Percentiles rank a stretch among this genome's conserved stretches.
phyloP scores from a whole-genome alignment of 805 yeast species.

The Wickerhamomyces hampshirensis region DNA sequence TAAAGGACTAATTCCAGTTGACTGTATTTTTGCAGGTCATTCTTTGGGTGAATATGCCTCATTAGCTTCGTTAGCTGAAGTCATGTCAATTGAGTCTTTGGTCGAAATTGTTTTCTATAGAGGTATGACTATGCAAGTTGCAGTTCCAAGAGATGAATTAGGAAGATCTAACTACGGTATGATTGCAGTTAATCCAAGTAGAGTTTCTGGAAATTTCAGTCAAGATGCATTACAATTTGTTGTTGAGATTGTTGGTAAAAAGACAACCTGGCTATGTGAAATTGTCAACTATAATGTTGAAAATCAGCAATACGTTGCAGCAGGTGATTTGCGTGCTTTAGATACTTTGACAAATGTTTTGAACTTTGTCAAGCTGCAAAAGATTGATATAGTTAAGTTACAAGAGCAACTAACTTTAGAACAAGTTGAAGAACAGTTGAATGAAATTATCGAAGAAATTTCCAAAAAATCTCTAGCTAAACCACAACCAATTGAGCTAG shows the following conservation, averaged over 20 bases:
- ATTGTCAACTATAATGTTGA: constrained; percentile 98
- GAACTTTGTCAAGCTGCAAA: constrained; percentile 89
- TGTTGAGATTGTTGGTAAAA: constrained; percentile 77
- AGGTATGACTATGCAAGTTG: constrained; percentile 99
- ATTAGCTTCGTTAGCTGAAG: constrained; percentile 93
- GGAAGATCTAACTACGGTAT: constrained; percentile 99
- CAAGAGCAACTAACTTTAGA: constrained; percentile 80
- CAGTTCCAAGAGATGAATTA: constrained; percentile 91
- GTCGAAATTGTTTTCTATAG: constrained; percentile 98
- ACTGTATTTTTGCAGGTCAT: constrained; percentile 97
- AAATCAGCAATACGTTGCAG: constrained; percentile 97
- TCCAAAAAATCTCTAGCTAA: constrained; percentile 76
- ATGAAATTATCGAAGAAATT: constrained; percentile 84
- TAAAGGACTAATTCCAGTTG: constrained; percentile 91
- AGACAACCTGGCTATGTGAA: constrained; percentile 92
- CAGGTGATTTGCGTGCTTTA: constrained; percentile 95
- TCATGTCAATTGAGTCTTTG: constrained; percentile 95
- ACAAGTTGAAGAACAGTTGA: constrained; percentile 81
- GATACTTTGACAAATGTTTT: constrained; percentile 91
- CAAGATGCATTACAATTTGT: constrained; percentile 94
- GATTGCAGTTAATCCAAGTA: constrained; percentile 97
- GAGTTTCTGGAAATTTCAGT: constrained; percentile 82
- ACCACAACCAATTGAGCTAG: constrained; percentile 94
- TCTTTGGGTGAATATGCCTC: constrained; percentile 99
- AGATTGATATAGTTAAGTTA: constrained; percentile 85